These are phyloP conservation scores for Teratosphaeria viscida DNA, from an alignment of 2,329 filamentous ascomycete species.

Conservation along the genomic window DNA sequence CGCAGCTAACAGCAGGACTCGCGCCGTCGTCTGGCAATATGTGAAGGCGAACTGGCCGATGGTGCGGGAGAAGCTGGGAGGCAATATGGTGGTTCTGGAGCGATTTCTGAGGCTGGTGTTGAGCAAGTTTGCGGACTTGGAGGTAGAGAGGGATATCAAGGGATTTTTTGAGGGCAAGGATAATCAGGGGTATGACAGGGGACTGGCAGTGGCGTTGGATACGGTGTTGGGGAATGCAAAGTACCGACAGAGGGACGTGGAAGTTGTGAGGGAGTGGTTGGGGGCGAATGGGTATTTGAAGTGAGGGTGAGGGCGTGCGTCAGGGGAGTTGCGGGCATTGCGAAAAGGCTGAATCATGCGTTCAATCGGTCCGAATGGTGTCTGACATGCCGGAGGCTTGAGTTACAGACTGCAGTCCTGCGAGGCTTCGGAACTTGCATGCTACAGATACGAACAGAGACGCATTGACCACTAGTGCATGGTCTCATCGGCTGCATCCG, in stretches of 20 bases:
- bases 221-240: slow-evolving; percentile 72
- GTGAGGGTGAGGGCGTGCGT: slow-evolving; percentile 1
- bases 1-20: slow-evolving; percentile 60
- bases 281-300: slow-evolving; percentile 46
- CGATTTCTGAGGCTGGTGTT: slow-evolving; percentile 73
- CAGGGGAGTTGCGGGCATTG: background rate
- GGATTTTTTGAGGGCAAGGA: slow-evolving; percentile 81
- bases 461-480: no score
- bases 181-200: slow-evolving; percentile 74
- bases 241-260: slow-evolving; percentile 69
- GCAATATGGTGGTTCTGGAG: slow-evolving; percentile 80
- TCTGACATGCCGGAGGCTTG: no score
- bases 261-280: slow-evolving; percentile 70
- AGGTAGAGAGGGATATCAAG: slow-evolving; percentile 64
- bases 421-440: no score
- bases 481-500: background rate
- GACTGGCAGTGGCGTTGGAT: slow-evolving; percentile 74
- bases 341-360: no score
- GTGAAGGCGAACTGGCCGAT: slow-evolving; percentile 73
- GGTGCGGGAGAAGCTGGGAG: slow-evolving; percentile 59
- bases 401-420: no score
- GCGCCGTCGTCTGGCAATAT: slow-evolving; percentile 73
- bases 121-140: slow-evolving; percentile 63
- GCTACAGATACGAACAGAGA: no score
- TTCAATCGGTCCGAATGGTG: no score